Evolutionary conservation across 2,329 filamentous ascomycete genomes (phyloP), one percentile per base, ranked within the genome.

Genomic region (Aspergillus thermomutatus): DNA sequence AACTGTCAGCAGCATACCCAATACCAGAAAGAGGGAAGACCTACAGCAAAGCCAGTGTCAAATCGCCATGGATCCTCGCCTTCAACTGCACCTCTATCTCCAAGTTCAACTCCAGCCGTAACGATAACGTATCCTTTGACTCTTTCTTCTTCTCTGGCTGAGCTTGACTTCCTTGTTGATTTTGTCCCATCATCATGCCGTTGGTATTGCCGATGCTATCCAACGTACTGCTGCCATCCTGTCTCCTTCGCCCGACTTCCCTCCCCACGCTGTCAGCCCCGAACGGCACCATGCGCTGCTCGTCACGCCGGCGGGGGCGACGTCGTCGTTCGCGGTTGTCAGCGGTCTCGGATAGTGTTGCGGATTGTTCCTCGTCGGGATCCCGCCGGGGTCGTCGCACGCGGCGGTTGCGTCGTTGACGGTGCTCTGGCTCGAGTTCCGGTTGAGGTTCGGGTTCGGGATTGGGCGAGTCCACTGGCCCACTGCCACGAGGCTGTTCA

Each of bases 41-140:
- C 78, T 82, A 90, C 87, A 87, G 83, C 69, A 92, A 79, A 63
- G 86, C 87, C 62, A 92, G 75, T 34, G 89, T 91, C 60, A 94
- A 76, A 75, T 93, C 90, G 66, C 90, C 90, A 65, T 91, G 85
- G 63, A 92, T 91, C 71, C 86, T 86, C 27, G 89, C 89, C 80
- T 92, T 92, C 62, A 92, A 80, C 67, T 90, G 87, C 60, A 92
- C 89, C 73, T 92, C 89, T 47, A 92, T 81, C 62, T 92, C 89
- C 55, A 92, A 78, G 72, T 91, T 91, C 53, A 90, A 78, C 69
- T 91, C 89, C 17, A 92, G 77, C 45, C 85, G 82, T 68, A 91
- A 75, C 72, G 85, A 85, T 66, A 90, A 73, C 17, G 87, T 87
- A 65, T 82, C 74, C 56, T 50, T 8, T 8, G 7, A 8, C n/a